Base-by-base conservation (phyloP, 805 yeast genomes). In the Nakazawaea ambrosiae region DNA sequence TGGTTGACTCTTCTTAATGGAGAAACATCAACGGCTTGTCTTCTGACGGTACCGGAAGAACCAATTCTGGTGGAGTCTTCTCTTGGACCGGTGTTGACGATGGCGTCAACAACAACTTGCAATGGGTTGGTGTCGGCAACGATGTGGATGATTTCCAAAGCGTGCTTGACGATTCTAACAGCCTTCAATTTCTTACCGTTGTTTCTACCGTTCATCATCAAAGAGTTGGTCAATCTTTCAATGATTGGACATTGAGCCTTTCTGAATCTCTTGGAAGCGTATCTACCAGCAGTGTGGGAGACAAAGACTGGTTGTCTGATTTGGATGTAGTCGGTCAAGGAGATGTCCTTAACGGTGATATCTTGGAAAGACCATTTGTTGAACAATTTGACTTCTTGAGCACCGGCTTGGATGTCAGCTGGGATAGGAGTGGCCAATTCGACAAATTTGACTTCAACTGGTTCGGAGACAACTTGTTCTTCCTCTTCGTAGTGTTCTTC, bases 151-250 rank as follows among this genome's bases (percentile, higher is more conserved):
- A 92, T 92, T 73, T 92, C 99, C 66, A 92, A 76, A 59, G 99
- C 90, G 81, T 92, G 98, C 81, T 94, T 86, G 70, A 92, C 88
- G 69, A 92, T 92, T 84, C 97, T 89, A 60, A 92, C 97, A 61
- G 99, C 98, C 85, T 90, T 89, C 72, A 94, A 86, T 79, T 92
- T 92, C 83, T 92, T 92, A 82, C 99, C 99, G 84, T 94, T 92
- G 94, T 92, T 92, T 81, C 97, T 90, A 79, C 99, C 99, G 84
- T 92, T 89, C 98, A 92, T 92, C 98, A 92, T 92, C 68, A 92
- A 79, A 51, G 98, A 84, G 90, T 92, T 90, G 74, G 97, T 90
- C 70, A 92, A 80, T 81, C 99, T 90, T 83, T 92, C 99, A 58
- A 92, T 70, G 70, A 92, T 82, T 65, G 97, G 97, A 78, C 97